A percentile compares a stretch with the other conserved stretches of the same genome.
phyloP scores from a whole-genome alignment of 208 protist genomes.

The Naegleria fowleri region DNA sequence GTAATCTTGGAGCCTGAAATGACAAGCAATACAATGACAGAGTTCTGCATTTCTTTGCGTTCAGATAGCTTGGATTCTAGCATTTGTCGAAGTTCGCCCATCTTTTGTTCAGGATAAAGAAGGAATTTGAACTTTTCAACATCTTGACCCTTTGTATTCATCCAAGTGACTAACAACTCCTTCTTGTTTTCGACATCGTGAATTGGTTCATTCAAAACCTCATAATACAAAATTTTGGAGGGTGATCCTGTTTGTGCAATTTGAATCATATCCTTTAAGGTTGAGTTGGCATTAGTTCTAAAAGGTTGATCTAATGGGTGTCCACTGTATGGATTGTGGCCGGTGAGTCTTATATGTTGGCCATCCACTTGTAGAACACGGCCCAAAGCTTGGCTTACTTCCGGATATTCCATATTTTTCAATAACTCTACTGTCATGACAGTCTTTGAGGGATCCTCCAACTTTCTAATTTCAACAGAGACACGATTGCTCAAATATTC shows the following conservation, averaged over 20 bases:
- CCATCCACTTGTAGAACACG: not conserved
- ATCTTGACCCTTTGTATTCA: not conserved
- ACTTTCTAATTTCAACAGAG: not conserved
- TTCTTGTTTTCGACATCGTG: conserved; percentile 7
- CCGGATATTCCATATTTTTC: not conserved
- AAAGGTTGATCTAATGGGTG: not conserved
- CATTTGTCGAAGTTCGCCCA: not conserved
- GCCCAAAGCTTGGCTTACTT: not conserved
- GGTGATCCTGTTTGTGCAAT: not conserved
- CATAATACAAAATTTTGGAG: not conserved
- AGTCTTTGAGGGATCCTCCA: not conserved
- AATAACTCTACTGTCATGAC: not conserved
- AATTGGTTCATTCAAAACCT: not conserved
- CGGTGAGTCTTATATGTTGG: not conserved
- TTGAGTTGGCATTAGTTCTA: not conserved
- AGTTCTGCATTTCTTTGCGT: not conserved
- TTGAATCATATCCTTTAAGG: conserved; percentile 2
- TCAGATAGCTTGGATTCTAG: not conserved
- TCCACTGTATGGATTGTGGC: not conserved
- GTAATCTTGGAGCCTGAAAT: not conserved
- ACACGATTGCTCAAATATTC: not conserved
- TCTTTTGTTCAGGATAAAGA: not conserved
- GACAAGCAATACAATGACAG: not conserved
- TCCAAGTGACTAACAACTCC: not conserved
- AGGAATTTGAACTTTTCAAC: not conserved